Base-by-base conservation (phyloP, 2,329 filamentous ascomycete species). In the Pseudogymnoascus sp. region DNA sequence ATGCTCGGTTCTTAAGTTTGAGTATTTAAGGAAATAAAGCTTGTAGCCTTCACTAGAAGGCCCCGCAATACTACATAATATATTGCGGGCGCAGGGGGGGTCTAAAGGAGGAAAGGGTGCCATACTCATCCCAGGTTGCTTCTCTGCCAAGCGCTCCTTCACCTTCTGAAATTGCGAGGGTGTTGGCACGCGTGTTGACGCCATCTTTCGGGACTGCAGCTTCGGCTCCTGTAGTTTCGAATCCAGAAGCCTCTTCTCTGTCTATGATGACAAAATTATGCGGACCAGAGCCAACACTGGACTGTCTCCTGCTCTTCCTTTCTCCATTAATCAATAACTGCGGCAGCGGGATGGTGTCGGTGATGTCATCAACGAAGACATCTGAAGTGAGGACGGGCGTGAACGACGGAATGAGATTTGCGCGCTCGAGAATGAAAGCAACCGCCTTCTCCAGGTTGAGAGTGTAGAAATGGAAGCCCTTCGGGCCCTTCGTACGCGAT, bases 391-490 rank as follows among this genome's bases (percentile, higher is more conserved):
- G 21, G 10, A 83, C 75, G 15, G 78, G 79, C 4, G 74, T 72
- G 35, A 71, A 67, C 1, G 78, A 75, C 1, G 90, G 88, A 61
- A 97, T 96, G 61, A 99, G 81, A n/a, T 87, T 77, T 29, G 89
- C 90, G 62, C 88, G 81, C 76, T 97, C 92, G 0, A 97, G 76
- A 64, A 97, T 93, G 69, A 97, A 94, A 0, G 92, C 90, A 2
- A 99, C 92, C 0, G 92, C 90, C 76, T 97, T 99, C 74, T 97
- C 93, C 33, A 97, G 79, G 71, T 99, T 99, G 59, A 99, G 79
- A 0, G 94, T 97, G 75, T 97, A 99, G 75, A 99, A 97, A 72
- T 99, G 94, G 74, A 97, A 96, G 5, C 94, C 94, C 68, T 85
- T 81, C 17, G 85, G 87, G 3, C 83, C 81, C 9, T 79, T 77